Percentiles rank a stretch among this genome's conserved stretches.
These are phyloP conservation scores for Senecio squalidus DNA, from an alignment of 140 eudicot genomes.

Conservation along the genomic window DNA sequence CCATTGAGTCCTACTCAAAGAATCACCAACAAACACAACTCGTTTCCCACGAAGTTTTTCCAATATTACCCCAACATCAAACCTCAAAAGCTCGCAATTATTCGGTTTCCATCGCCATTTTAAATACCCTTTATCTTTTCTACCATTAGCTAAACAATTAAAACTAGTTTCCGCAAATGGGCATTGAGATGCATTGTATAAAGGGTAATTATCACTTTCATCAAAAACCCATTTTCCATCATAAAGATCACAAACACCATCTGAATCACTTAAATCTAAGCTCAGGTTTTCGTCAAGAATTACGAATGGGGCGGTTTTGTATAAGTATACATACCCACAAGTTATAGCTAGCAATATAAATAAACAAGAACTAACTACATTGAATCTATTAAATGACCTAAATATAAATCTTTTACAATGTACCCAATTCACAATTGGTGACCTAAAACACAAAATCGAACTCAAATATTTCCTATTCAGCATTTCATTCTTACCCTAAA, in stretches of 20 bases:
- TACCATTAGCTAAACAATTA: conserved; percentile 80
- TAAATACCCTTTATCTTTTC: conserved; percentile 50
- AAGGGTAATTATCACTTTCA: conserved; percentile 49
- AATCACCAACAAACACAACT: conserved; percentile 97
- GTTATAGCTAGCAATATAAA: conserved; percentile 23
- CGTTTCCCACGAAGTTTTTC: conserved; percentile 69
- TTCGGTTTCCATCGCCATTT: conserved; percentile 94
- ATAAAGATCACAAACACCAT: conserved; percentile 37
- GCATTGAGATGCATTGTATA: conserved; percentile 82
- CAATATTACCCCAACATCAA: conserved; percentile 44
- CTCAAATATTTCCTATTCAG: conserved; percentile 15
- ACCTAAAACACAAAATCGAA: conserved; percentile 25
- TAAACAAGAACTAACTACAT: conserved; percentile 30
- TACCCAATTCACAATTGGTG: conserved; percentile 24
- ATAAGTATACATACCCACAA: conserved; percentile 32
- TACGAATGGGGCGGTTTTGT: conserved; percentile 13
- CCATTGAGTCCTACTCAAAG: conserved; percentile 93
- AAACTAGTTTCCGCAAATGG: conserved; percentile 85
- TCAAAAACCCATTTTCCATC: conserved; percentile 78
- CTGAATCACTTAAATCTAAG: conserved; percentile 3
- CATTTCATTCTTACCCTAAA: conserved; percentile 17
- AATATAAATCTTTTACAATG: conserved; percentile 25
- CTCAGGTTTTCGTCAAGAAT: not conserved
- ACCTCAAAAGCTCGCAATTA: conserved; percentile 50
- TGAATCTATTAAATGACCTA: conserved; percentile 30